Percentiles rank a stretch among this genome's conserved stretches.
phyloP scores from a whole-genome alignment of 139 green algal genomes.

The Chlorella sp. region DNA sequence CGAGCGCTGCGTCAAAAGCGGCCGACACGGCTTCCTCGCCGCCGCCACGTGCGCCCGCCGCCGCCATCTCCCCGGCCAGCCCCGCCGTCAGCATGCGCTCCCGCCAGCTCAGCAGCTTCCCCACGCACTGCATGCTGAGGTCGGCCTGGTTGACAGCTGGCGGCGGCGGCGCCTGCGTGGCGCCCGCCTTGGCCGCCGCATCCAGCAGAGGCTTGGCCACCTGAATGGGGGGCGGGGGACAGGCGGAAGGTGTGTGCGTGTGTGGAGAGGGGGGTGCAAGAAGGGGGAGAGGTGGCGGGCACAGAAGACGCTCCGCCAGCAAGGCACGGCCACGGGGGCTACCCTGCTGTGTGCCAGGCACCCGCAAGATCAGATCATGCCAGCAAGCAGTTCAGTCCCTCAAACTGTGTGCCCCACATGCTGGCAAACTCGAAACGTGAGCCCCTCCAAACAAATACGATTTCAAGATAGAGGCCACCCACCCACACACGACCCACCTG shows the following conservation, averaged over 20 bases:
- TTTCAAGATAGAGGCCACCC: no score
- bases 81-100: conserved; percentile 44
- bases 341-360: no score
- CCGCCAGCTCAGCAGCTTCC: conserved; percentile 60
- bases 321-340: no score
- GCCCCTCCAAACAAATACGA: background rate
- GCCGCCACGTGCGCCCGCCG: conserved; percentile 45
- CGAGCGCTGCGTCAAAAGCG: conserved; percentile 73
- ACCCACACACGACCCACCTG: no score
- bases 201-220: conserved; percentile 59
- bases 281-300: background rate
- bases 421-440: background rate
- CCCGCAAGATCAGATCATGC: no score
- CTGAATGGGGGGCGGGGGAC: background rate
- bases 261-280: background rate
- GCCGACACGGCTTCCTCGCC: conserved; percentile 43
- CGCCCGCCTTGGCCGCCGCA: conserved; percentile 27
- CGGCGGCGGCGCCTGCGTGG: background rate
- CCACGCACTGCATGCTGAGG: conserved; percentile 16
- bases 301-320: no score
- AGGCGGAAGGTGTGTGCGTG: background rate
- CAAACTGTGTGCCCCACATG: background rate
- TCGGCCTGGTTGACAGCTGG: background rate
- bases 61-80: conserved; percentile 56
- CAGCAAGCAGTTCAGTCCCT: no score